phyloP scores from a whole-genome alignment of 345 rosid genomes.

The Dipteronia sinensis region DNA sequence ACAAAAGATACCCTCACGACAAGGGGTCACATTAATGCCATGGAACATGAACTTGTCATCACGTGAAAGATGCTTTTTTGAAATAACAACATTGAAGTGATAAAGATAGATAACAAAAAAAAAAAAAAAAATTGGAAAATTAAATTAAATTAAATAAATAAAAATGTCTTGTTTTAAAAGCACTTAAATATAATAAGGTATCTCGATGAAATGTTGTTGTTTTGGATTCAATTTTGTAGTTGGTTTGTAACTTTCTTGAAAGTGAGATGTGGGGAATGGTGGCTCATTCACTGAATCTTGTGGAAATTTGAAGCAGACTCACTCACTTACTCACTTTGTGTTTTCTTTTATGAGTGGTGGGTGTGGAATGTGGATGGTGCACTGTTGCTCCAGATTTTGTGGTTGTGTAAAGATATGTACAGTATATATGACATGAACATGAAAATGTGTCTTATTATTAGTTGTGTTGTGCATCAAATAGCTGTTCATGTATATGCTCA shows the following conservation, averaged over 20 bases:
- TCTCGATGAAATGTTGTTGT: constrained; percentile 16
- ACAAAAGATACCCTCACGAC: constrained; percentile 29
- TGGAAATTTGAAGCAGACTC: constrained; percentile 6
- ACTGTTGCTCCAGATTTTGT: constrained; percentile 10
- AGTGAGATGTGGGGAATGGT: constrained; percentile 13
- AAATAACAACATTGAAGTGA: constrained; percentile 11
- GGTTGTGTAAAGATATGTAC: neutral
- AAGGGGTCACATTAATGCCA: constrained; percentile 23
- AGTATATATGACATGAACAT: no score
- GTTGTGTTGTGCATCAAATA: neutral
- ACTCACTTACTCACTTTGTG: neutral
- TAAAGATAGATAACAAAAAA: neutral
- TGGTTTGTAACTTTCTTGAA: constrained; percentile 34
- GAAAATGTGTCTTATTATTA: neutral
- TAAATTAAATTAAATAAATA: no score
- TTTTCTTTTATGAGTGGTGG: constrained; percentile 14
- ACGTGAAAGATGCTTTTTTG: constrained; percentile 45
- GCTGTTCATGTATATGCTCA: neutral
- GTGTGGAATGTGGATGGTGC: neutral
- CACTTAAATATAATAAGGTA: constrained; percentile 1
- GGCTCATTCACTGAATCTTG: constrained; percentile 34
- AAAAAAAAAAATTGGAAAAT: no score
- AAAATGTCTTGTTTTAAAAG: neutral
- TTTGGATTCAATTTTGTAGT: constrained; percentile 33
- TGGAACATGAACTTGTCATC: constrained; percentile 36